Evolutionary conservation across 2,329 filamentous ascomycete genomes (phyloP), one percentile per base, ranked within the genome.

Genomic region (Claviceps monticola): DNA sequence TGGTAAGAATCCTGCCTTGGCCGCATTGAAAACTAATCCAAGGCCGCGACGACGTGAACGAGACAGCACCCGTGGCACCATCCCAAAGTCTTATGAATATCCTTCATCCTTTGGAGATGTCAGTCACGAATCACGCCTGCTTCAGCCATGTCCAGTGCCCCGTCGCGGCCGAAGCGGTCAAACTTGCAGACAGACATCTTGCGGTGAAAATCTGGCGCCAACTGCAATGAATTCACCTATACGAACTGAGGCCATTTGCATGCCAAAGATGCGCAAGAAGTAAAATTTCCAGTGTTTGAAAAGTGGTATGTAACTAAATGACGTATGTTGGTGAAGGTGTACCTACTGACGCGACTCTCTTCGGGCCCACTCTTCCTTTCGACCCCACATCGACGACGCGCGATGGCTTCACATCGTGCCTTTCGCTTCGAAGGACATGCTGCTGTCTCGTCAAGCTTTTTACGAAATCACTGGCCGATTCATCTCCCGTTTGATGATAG

Each of bases 391-490:
- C 23, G 43, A 36, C 44, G 42, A 47, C 44, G 44, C 44, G 26
- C 44, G 26, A 44, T 50, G 19, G 21, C 48, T 48, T 21, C 19
- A 43, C 16, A 6, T 14, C 14, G 21, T 41, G 29, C 23, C 13
- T 49, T 50, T 44, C 37, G n/a, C 46, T 51, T 51, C 44, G 21
- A 48, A 13, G 34, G 38, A 26, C 47, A 49, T 26, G 39, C 19
- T 50, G 48, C 29, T 23, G 42, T 49, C 14, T 36, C 23, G 42
- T 49, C 5, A 42, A 36, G 46, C 42, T 50, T 51, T 46, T n/a
- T 42, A 43, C 53, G 38, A 46, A 34, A 39, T 38, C 39, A 42
- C 13, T 51, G 38, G 38, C 36, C 13, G 26, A n/a, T 38, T 46
- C 39, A 13, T 36, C 43, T 47, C 36, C 47, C 46, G 21, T 42